Evolutionary conservation across 163 green algal species (phyloP), one percentile per base, ranked within the genome.

Genomic region (Chloromonas sp.): DNA sequence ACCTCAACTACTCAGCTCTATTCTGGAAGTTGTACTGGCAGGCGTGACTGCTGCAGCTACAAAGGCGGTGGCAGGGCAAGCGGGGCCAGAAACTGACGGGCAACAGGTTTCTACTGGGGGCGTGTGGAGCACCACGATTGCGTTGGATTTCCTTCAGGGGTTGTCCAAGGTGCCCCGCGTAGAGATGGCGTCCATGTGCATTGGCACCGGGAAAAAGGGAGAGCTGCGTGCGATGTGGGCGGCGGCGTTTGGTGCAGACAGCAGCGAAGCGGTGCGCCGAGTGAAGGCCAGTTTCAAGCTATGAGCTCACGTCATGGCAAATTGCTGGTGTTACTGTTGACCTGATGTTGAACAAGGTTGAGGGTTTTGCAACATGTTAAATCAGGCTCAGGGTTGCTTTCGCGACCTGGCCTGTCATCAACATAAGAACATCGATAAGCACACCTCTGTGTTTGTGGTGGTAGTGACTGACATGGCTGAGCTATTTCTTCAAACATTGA

Each of bases 111-210:
- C 13, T 0, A 2, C 11, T 2, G 70, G 60, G 58, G n/a, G 15
- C 66, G 61, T 5, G 78, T 15, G 60, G 78, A 8, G n/a, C 1
- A 11, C 84, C 57, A 36, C 1, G 11, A 1, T 57, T 58, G 71
- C 36, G 60, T 1, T 91, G 62, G 87, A 71, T 0, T 79, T 95
- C 70, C 86, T 97, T 77, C 74, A 88, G 58, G 82, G 60, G 0
- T 59, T 97, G 81, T 77, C 85, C 0, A n/a, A 74, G 8, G 90
- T 95, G 66, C 83, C 89, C 0, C 86, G 94, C 2, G 95, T 97
- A 85, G 87, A 90, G 58, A 89, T 97, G 90, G 92, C 89, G 36
- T 85, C 79, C 0, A 93, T 95, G 89, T 93, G 89, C 78, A 60
- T 94, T 8, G 80, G 85, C 2, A 71, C 58, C 1, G 83, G 71